Evolutionary conservation across 371 early-diverging fungal species (phyloP).

Genomic region (Mycotypha africana): DNA sequence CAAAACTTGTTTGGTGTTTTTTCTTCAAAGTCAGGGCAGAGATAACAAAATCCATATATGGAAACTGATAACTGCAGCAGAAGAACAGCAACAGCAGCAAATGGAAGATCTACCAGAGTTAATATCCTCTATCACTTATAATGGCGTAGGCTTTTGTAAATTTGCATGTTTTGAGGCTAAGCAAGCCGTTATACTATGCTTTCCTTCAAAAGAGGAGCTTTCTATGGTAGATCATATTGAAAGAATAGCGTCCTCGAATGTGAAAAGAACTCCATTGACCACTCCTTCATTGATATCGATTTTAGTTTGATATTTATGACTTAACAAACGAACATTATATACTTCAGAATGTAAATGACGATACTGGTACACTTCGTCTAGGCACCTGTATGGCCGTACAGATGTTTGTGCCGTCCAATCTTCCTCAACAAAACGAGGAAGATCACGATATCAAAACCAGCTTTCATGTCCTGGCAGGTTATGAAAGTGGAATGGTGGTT

Average conservation of each 20-base stretch:
- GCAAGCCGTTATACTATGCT: conserved; percentile 10
- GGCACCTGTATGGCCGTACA: conserved; percentile 43
- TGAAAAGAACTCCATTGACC: too few relatives aligned
- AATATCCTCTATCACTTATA: conserved; percentile 23
- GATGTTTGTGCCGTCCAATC: conserved; percentile 10
- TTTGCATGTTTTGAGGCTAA: conserved; percentile 16
- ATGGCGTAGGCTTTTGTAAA: conserved; percentile 40
- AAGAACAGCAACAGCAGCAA: background rate
- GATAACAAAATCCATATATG: conserved; percentile 44
- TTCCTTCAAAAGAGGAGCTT: conserved; percentile 27
- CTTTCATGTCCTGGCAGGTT: conserved; percentile 32
- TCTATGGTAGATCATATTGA: conserved; percentile 27
- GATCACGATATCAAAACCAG: too few relatives aligned
- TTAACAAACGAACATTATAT: conserved; percentile 14
- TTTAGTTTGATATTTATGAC: conserved; percentile 45
- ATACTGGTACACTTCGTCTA: conserved; percentile 8
- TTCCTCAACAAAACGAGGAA: too few relatives aligned
- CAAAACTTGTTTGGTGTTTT: too few relatives aligned
- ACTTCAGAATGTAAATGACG: conserved; percentile 6
- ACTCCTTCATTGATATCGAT: too few relatives aligned
- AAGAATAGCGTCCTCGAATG: too few relatives aligned
- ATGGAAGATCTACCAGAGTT: conserved; percentile 6
- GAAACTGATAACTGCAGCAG: conserved; percentile 18
- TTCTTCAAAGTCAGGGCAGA: conserved; percentile 38
- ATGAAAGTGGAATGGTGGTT: conserved; percentile 36